Evolutionary conservation across 176 grass and related monocot genomes (phyloP).

Genomic region (Saccharum spontaneum): DNA sequence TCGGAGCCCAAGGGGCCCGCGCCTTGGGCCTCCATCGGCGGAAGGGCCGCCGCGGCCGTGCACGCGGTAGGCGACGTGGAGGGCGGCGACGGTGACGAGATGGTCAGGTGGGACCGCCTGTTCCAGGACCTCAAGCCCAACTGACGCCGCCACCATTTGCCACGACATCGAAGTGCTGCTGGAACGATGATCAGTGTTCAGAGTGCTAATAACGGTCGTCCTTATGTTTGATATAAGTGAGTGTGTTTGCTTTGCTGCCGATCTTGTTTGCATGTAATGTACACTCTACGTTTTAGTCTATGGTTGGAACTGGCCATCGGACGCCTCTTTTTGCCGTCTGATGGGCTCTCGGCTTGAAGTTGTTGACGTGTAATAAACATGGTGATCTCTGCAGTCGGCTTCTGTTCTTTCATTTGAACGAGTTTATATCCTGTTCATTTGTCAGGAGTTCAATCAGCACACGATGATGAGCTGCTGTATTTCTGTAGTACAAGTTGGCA

Average conservation of each 20-base stretch:
- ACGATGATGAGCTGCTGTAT: background rate
- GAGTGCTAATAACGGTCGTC: background rate
- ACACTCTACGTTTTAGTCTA: background rate
- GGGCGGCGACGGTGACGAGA: background rate
- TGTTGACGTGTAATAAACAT: background rate
- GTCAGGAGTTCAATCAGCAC: background rate
- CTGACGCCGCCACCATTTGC: conserved; percentile 5
- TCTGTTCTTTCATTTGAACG: background rate
- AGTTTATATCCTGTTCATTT: background rate
- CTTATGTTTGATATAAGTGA: background rate
- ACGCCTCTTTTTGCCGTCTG: background rate
- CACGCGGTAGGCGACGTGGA: conserved; percentile 38
- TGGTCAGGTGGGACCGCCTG: conserved; percentile 54
- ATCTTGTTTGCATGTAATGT: conserved; percentile 1
- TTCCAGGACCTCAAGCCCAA: conserved; percentile 66
- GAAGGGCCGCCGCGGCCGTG: conserved; percentile 39
- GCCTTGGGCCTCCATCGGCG: background rate
- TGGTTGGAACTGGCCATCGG: background rate
- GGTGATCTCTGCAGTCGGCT: background rate
- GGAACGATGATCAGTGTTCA: background rate
- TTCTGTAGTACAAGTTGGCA: background rate
- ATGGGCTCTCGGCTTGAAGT: background rate
- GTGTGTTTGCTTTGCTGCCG: background rate
- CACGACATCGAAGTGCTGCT: background rate
- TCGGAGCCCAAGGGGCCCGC: conserved; percentile 28